Evolutionary conservation across 2,329 filamentous ascomycete species (phyloP), one percentile per base, ranked within the genome.

Genomic region (Calonectria hongkongensis): DNA sequence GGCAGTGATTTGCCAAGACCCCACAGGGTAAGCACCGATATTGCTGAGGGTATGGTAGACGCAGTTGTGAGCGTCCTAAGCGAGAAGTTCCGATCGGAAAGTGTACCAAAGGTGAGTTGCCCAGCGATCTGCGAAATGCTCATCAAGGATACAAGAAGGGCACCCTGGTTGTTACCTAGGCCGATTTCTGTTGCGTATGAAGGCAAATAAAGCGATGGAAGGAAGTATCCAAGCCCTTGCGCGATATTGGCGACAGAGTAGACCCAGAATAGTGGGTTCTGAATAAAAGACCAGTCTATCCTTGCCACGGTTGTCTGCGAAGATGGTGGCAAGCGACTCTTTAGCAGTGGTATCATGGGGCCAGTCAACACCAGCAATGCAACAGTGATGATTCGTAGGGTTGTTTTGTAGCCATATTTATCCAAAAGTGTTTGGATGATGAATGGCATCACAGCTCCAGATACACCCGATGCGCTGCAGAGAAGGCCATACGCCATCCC

Each of bases 401-500:
- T 54, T 6, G 18, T 33, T 54, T 28, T 9, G 12, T 54, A 54
- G 7, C 27, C 50, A 10, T 54, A 54, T 13, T 54, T 54, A 12
- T 27, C 50, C 16, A 54, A 54, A 5, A 54, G 50, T 2, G 50
- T 28, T 33, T 54, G 50, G 18, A 54, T 27, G 27, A 54, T 28
- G 28, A 54, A 54, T 33, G 50, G 50, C 50, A 54, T 54, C 10
- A 54, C 50, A 6, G 50, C 18, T 28, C 50, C 50, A 4, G 50
- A n/a, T 2, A 54, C 50, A 33, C 50, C 50, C 2, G 50, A 54
- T 16, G 50, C 50, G 12, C 50, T 28, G 13, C 50, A 54, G 0
- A 54, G 50, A n/a, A 54, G 21, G 25, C 50, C 50, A 5, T 54
- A 54, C 13, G 50, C 50, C 50, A 54, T 54, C 2, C 50, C 50